Conservation (phyloP, 768 basidiomycete genomes). For the Mycena albidolilacea region DNA sequence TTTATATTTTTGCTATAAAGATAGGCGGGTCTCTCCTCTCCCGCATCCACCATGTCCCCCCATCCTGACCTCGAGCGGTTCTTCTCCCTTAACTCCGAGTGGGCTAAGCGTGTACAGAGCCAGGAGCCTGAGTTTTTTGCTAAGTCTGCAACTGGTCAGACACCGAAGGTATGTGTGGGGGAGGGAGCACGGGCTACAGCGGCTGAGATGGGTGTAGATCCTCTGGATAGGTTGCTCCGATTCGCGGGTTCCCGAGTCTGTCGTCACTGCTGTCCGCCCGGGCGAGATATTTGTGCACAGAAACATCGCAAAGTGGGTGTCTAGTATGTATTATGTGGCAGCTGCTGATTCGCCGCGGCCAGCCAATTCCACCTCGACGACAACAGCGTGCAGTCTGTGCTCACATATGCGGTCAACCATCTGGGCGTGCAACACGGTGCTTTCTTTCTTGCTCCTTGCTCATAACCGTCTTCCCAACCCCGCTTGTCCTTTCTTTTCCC, state of each 20-base stretch:
- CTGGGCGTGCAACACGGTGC: slow-evolving; percentile 86
- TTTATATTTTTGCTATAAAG: too few relatives aligned
- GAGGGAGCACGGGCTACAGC: too few relatives aligned
- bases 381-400: slow-evolving; percentile 77
- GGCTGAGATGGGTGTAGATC: slow-evolving; percentile 56
- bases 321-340: not conserved
- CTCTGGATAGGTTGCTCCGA: slow-evolving; percentile 90
- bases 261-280: slow-evolving; percentile 76
- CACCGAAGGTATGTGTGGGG: slow-evolving; percentile 66
- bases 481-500: slow-evolving; percentile 21
- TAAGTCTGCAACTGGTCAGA: slow-evolving; percentile 73
- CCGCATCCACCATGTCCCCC: slow-evolving; percentile 18
- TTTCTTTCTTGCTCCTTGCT: slow-evolving; percentile 50
- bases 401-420: slow-evolving; percentile 79
- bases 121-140: slow-evolving; percentile 77
- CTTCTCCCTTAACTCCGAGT: slow-evolving; percentile 71
- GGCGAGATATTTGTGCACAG: slow-evolving; percentile 89
- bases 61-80: slow-evolving; percentile 48
- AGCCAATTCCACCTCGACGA: slow-evolving; percentile 86
- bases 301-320: slow-evolving; percentile 87
- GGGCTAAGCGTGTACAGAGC: slow-evolving; percentile 73
- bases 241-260: slow-evolving; percentile 87
- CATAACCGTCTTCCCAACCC: slow-evolving; percentile 51
- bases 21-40: not conserved
- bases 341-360: slow-evolving; percentile 14